These are phyloP conservation scores for Sclerotinia trifoliorum DNA, from an alignment of 2,329 filamentous ascomycete genomes.

Conservation along the genomic window DNA sequence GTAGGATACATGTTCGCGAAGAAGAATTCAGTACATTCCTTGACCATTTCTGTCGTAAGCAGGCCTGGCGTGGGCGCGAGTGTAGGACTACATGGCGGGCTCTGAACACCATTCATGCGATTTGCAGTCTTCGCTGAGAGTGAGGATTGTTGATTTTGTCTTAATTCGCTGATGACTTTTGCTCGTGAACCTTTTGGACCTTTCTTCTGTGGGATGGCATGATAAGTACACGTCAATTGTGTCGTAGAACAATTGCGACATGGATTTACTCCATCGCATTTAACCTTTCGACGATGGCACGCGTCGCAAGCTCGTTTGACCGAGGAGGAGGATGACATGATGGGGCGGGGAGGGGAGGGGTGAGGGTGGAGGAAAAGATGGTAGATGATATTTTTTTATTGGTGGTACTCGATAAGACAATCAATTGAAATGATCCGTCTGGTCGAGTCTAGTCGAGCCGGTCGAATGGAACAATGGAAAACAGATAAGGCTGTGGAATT, in stretches of 20 bases:
- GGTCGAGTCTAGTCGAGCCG: background rate
- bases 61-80: slow-evolving; percentile 59
- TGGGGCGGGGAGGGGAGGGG: too few relatives aligned
- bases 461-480: background rate
- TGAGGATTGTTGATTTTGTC: slow-evolving; percentile 66
- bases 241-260: slow-evolving; percentile 70
- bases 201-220: slow-evolving; percentile 73
- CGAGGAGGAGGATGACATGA: slow-evolving; percentile 39
- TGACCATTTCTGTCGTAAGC: slow-evolving; percentile 60
- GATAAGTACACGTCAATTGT: slow-evolving; percentile 69
- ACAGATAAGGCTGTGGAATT: background rate
- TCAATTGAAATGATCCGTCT: slow-evolving; percentile 2
- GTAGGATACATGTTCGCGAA: slow-evolving; percentile 65
- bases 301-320: slow-evolving; percentile 65
- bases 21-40: slow-evolving; percentile 66
- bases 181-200: slow-evolving; percentile 72
- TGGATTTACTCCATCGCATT: slow-evolving; percentile 68
- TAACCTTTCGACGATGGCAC: slow-evolving; percentile 72
- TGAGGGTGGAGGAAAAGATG: too few relatives aligned
- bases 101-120: slow-evolving; percentile 55
- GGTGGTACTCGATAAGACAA: background rate
- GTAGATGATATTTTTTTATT: background rate
- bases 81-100: slow-evolving; percentile 48
- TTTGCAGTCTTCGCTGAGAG: slow-evolving; percentile 61
- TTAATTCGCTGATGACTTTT: slow-evolving; percentile 72